A percentile compares a stretch with the other conserved stretches of the same genome.
These are phyloP conservation scores for Glarea lozoyensis DNA, from an alignment of 495 filamentous ascomycete genomes.

Conservation along the genomic window DNA sequence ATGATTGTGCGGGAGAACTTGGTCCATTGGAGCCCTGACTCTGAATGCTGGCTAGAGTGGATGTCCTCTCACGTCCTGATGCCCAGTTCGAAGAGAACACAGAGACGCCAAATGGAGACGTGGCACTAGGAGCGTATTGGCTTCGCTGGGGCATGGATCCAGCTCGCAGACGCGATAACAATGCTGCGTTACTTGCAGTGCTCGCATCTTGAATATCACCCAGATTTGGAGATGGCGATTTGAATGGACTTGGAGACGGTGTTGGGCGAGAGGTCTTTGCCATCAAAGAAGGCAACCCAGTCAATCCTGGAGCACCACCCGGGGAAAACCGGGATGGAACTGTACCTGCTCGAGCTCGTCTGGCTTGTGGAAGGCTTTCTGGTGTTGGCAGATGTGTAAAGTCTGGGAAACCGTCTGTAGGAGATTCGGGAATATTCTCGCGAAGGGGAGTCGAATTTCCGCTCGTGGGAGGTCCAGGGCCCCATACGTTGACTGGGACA, in stretches of 20 bases:
- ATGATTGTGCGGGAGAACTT: constrained; percentile 79
- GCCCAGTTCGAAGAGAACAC: constrained; percentile 85
- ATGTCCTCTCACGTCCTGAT: constrained; percentile 63
- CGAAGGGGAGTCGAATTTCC: constrained; percentile 92
- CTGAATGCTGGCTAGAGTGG: constrained; percentile 77
- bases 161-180: constrained; percentile 81
- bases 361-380: constrained; percentile 44
- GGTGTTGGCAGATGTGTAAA: constrained; percentile 57
- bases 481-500: constrained; percentile 79
- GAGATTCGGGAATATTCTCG: constrained; percentile 97
- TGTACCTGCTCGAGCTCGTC: constrained; percentile 86
- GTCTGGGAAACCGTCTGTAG: constrained; percentile 90
- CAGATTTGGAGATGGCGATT: constrained; percentile 62
- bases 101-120: constrained; percentile 71
- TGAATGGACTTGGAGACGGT: constrained; percentile 85
- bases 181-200: constrained; percentile 51
- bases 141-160: constrained; percentile 91
- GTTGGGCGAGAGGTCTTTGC: constrained; percentile 81
- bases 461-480: constrained; percentile 88
- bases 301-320: constrained; percentile 46
- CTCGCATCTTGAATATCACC: constrained; percentile 47
- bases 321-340: constrained; percentile 89
- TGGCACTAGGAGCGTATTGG: constrained; percentile 50
- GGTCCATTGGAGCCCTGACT: constrained; percentile 69
- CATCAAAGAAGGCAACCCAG: constrained; percentile 54